phyloP scores from a whole-genome alignment of 768 basidiomycete genomes.

The Naematelia encephala region DNA sequence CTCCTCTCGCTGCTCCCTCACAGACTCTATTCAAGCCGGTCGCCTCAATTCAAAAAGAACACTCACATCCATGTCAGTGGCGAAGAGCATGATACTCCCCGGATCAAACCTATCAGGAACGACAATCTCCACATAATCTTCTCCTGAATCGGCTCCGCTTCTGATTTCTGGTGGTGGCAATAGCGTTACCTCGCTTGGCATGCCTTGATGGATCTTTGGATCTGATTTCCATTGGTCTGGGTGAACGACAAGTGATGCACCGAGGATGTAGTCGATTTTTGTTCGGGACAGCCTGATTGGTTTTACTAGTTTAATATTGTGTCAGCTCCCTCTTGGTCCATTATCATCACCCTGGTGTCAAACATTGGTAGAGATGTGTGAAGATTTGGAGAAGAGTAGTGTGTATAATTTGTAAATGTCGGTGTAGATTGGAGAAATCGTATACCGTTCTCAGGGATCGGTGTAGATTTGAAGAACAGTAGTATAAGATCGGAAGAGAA shows the following conservation, averaged over 20 bases:
- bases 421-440: not conserved
- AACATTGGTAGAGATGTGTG: no score
- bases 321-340: no score
- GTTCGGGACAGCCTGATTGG: conserved; percentile 80
- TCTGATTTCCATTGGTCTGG: conserved; percentile 61
- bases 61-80: conserved; percentile 66
- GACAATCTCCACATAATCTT: conserved; percentile 70
- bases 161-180: conserved; percentile 61
- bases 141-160: conserved; percentile 64
- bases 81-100: conserved; percentile 88
- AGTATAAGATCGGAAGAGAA: no score
- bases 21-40: no score
- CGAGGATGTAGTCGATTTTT: conserved; percentile 73
- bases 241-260: conserved; percentile 67
- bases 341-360: no score
- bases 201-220: conserved; percentile 62
- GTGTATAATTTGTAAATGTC: no score
- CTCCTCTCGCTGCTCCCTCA: no score
- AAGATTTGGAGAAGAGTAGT: no score
- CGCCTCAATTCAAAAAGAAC: not conserved
- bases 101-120: conserved; percentile 92
- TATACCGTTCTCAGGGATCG: no score
- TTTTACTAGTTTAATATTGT: conserved; percentile 58
- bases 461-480: no score
- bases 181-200: conserved; percentile 66